A percentile compares a stretch with the other conserved stretches of the same genome.
Conservation (phyloP, 768 basidiomycete genomes). For the Podaxis rugospora region DNA sequence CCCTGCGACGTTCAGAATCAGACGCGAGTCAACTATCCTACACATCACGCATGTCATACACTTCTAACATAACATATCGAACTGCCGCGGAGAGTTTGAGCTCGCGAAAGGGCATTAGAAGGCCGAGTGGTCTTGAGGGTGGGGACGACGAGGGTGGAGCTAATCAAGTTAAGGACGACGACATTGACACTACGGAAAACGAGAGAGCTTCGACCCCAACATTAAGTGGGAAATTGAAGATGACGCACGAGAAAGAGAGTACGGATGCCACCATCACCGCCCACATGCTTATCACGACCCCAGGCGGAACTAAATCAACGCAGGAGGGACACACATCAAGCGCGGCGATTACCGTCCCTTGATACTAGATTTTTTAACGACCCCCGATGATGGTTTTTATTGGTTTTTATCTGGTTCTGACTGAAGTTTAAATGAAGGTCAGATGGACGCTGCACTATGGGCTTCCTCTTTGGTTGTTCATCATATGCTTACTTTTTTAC, state of each 20-base stretch:
- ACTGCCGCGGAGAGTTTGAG: slow-evolving; percentile 14
- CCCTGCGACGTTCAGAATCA: slow-evolving; percentile 6
- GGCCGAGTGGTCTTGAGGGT: neutral
- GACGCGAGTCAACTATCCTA: slow-evolving; percentile 9
- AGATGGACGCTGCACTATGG: neutral
- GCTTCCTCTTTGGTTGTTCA: neutral
- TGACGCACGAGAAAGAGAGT: slow-evolving; percentile 13
- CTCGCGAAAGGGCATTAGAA: neutral
- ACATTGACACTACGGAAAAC: neutral
- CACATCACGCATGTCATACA: neutral
- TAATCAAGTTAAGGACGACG: neutral
- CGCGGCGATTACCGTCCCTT: neutral
- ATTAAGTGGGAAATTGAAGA: slow-evolving; percentile 7
- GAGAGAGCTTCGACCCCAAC: slow-evolving; percentile 14
- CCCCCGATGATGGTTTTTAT: neutral
- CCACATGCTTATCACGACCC: neutral
- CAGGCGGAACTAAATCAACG: neutral
- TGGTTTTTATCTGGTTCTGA: neutral
- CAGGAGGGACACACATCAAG: neutral
- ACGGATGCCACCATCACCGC: slow-evolving; percentile 17
- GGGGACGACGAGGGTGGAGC: neutral
- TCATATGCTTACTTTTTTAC: neutral
- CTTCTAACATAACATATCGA: slow-evolving; percentile 9
- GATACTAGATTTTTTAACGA: neutral
- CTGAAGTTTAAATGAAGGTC: neutral